phyloP scores from a whole-genome alignment of 441 rosid species.

The Populus hybrid region DNA sequence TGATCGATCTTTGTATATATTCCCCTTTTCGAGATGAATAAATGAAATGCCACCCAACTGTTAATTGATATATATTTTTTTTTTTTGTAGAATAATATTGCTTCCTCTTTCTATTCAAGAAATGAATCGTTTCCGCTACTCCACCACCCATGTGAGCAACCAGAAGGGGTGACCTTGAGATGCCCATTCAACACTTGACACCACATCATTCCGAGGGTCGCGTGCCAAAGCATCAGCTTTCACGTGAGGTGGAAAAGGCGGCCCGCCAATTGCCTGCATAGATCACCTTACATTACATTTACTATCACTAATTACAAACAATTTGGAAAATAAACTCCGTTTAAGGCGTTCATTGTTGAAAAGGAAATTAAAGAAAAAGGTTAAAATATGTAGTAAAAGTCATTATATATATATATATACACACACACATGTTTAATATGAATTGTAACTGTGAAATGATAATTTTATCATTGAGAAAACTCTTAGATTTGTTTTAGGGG shows the following conservation, averaged over 20 bases:
- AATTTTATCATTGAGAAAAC: no score
- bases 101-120: background rate
- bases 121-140: constrained; percentile 1
- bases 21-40: background rate
- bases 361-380: no score
- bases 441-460: no score
- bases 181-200: constrained; percentile 14
- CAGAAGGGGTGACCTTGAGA: background rate
- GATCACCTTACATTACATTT: background rate
- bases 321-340: no score
- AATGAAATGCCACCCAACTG: background rate
- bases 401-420: no score
- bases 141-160: constrained; percentile 25
- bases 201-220: constrained; percentile 24
- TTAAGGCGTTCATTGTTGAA: no score
- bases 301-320: no score
- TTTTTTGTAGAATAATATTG: background rate
- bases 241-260: constrained; percentile 22
- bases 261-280: no score
- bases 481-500: no score
- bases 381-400: no score
- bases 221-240: background rate
- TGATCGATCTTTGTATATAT: no score
- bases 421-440: no score
- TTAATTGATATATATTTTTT: background rate